Base-by-base conservation (phyloP, 805 yeast genomes). In the Saturnispora hagleri region DNA sequence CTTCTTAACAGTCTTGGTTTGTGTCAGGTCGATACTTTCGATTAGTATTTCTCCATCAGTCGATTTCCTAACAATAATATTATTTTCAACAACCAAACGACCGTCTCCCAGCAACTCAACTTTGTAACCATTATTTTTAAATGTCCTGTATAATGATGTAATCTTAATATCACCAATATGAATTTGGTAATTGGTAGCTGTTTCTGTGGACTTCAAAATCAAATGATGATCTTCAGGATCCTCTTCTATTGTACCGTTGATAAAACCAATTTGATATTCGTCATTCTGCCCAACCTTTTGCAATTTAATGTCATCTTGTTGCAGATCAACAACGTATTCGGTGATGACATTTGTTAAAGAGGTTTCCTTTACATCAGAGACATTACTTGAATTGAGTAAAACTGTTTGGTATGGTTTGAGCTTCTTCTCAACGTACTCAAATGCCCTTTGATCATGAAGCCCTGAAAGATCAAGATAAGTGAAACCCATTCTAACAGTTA, bases 101-200 rank as follows among this genome's bases (percentile, higher is more conserved):
- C 98, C 98, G 65, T 89, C 97, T 51, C 97, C 95, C 65, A 85
- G 81, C 65, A 91, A 89, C 62, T 90, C 97, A 0, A 95, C 97
- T 49, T 71, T 73, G 60, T 85, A 79, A 47, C 87, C 85, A 51
- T 70, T 67, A 5, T 73, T 69, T 31, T 73, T 68, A 36, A 93
- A 71, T 53, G 75, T 77, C 58, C 79, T 79, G 60, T 86, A 83
- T 48, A 93, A 71, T 56, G 89, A 96, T 0, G 93, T 86, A 26
- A 93, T 71, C 55, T 86, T 77, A 43, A 93, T 81, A 64, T 90
- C 96, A 38, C 99, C 99, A 53, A 93, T 87, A 17, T 86, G 47
- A 86, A 69, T 35, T 48, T 49, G 43, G 35, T 49, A 44, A 36
- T 31, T 28, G 2, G 51, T 42, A 15, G 42, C 18, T 6, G 38